Evolutionary conservation across 345 rosid species (phyloP).

Genomic region (Moringa oleifera): DNA sequence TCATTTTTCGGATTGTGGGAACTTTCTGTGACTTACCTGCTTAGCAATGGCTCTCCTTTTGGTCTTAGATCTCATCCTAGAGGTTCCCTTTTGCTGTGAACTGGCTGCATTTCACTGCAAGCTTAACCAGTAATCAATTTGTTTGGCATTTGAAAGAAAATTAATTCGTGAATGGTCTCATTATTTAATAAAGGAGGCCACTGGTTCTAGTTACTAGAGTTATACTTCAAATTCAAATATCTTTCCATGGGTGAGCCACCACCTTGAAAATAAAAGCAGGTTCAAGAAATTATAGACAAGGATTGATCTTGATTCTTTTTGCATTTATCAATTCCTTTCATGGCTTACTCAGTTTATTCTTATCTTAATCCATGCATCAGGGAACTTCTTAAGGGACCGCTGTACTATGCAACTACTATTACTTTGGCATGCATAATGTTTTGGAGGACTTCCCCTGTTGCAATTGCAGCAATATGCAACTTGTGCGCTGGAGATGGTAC

Average conservation of each 20-base stretch:
- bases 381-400: slow-evolving; percentile 93
- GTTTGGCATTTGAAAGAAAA: too few species aligned
- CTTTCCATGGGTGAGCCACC: background rate
- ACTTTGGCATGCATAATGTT: slow-evolving; percentile 52
- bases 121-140: too few species aligned
- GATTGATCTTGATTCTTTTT: background rate
- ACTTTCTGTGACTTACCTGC: background rate
- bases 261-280: background rate
- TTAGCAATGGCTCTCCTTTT: too few species aligned
- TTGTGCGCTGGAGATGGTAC: slow-evolving; percentile 99
- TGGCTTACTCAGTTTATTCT: slow-evolving; percentile 14
- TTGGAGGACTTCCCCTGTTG: slow-evolving; percentile 80
- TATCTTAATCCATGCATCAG: slow-evolving; percentile 35
- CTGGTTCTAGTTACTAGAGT: background rate
- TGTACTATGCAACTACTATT: slow-evolving; percentile 62
- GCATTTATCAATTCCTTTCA: background rate
- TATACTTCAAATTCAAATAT: too few species aligned
- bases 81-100: too few species aligned
- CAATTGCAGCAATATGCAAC: slow-evolving; percentile 80
- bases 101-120: too few species aligned
- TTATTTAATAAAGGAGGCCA: too few species aligned
- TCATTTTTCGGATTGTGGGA: background rate
- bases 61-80: too few species aligned
- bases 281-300: background rate
- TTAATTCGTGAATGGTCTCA: too few species aligned